phyloP scores from a whole-genome alignment of 2,329 filamentous ascomycete species.

The Teratosphaeriaceae sp. region DNA sequence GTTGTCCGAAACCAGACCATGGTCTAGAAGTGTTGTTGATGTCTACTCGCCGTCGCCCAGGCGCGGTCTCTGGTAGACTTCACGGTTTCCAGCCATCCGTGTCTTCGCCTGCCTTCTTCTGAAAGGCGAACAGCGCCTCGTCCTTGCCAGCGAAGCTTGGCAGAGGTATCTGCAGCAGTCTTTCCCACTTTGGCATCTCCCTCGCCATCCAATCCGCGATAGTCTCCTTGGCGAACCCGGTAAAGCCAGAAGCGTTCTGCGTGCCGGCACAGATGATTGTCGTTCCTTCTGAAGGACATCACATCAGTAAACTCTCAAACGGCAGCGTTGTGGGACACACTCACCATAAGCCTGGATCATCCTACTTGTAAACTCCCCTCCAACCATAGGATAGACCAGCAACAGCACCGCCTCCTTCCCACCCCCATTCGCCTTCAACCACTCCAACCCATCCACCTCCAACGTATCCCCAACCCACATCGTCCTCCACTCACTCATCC shows the following conservation, averaged over 20 bases:
- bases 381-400: conserved; percentile 67
- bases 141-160: conserved; percentile 73
- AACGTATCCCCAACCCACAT: conserved; percentile 63
- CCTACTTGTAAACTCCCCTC: conserved; percentile 57
- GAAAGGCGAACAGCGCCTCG: conserved; percentile 64
- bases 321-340: conserved; percentile 9
- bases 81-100: not conserved
- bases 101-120: conserved; percentile 17
- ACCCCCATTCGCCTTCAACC: conserved; percentile 44
- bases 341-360: conserved; percentile 53
- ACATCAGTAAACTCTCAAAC: conserved; percentile 46
- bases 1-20: no score
- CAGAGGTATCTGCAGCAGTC: conserved; percentile 58
- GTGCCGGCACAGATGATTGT: conserved; percentile 67
- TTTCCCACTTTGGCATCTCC: conserved; percentile 51
- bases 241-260: conserved; percentile 69
- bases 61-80: no score
- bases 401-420: conserved; percentile 55
- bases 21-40: no score
- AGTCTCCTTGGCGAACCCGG: conserved; percentile 56
- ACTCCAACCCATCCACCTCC: conserved; percentile 54
- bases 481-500: conserved; percentile 60
- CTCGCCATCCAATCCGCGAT: conserved; percentile 61
- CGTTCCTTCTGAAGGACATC: conserved; percentile 39
- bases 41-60: no score